Evolutionary conservation across 202 grass and related monocot genomes (phyloP).

Genomic region (Saccharum hybrid): DNA sequence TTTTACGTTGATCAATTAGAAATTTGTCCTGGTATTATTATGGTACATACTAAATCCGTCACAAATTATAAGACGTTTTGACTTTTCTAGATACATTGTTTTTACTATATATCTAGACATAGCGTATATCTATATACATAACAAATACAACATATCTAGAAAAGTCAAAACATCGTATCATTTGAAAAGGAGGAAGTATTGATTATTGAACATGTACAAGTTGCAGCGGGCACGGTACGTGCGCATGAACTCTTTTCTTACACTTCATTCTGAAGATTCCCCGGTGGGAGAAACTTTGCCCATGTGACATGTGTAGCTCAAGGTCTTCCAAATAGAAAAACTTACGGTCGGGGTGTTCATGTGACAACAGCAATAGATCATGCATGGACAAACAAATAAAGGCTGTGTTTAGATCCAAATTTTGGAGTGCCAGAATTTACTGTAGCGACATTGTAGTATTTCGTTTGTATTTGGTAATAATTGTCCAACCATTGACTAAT

Average conservation of each 20-base stretch:
- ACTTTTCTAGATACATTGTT: too few relatives aligned
- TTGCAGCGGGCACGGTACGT: not conserved
- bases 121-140: too few relatives aligned
- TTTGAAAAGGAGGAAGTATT: not conserved
- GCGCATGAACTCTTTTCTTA: not conserved
- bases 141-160: too few relatives aligned
- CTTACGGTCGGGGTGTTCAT: not conserved
- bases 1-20: not conserved
- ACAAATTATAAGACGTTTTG: too few relatives aligned
- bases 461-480: too few relatives aligned
- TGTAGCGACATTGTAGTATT: too few relatives aligned
- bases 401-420: too few relatives aligned
- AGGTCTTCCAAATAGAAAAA: not conserved
- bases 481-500: too few relatives aligned
- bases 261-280: slow-evolving; percentile 27
- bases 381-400: not conserved
- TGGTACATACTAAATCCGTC: not conserved
- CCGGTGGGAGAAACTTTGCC: not conserved
- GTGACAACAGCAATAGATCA: not conserved
- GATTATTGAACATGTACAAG: not conserved
- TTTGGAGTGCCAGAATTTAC: too few relatives aligned
- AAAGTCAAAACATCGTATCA: too few relatives aligned
- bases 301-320: not conserved
- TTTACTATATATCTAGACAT: too few relatives aligned
- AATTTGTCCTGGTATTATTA: not conserved